phyloP scores from a whole-genome alignment of 2,329 filamentous ascomycete genomes.

The Ophiocordyceps camponoti-floridani region DNA sequence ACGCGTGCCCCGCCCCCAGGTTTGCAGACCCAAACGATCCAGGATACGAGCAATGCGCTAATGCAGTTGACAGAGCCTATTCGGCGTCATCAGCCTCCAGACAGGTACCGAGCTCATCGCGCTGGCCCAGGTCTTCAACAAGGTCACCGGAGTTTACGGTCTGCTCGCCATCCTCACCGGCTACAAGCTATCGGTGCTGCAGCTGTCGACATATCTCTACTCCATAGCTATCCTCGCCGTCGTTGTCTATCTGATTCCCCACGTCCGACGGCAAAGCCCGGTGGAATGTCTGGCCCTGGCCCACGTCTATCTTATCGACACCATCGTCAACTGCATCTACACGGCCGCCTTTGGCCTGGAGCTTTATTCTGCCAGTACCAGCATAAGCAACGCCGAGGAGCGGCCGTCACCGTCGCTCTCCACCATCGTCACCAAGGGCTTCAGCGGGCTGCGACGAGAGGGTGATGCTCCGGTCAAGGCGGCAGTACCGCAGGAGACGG shows the following conservation, averaged over 20 bases:
- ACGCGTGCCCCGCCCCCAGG: slow-evolving; percentile 21
- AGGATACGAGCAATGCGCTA: background rate
- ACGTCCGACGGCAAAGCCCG: slow-evolving; percentile 62
- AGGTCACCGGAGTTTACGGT: slow-evolving; percentile 79
- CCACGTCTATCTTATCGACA: slow-evolving; percentile 74
- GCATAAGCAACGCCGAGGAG: slow-evolving; percentile 17
- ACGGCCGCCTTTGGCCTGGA: slow-evolving; percentile 65
- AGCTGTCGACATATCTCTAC: slow-evolving; percentile 85
- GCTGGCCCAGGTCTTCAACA: slow-evolving; percentile 74
- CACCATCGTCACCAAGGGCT: slow-evolving; percentile 13
- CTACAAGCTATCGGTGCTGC: slow-evolving; percentile 62
- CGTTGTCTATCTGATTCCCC: slow-evolving; percentile 53
- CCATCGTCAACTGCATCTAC: slow-evolving; percentile 63
- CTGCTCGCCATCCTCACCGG: slow-evolving; percentile 79
- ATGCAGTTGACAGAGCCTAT: slow-evolving; percentile 45
- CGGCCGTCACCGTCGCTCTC: slow-evolving; percentile 7
- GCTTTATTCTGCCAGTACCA: slow-evolving; percentile 61
- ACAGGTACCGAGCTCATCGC: slow-evolving; percentile 76
- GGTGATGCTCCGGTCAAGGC: slow-evolving; percentile 7
- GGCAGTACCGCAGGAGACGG: slow-evolving; percentile 37
- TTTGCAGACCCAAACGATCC: slow-evolving; percentile 7
- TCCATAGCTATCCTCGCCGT: slow-evolving; percentile 53
- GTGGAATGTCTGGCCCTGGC: slow-evolving; percentile 67
- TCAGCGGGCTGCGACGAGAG: slow-evolving; percentile 16
- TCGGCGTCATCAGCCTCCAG: slow-evolving; percentile 71